Evolutionary conservation across 352 stramenopile genomes (phyloP), one percentile per base, ranked within the genome.

Genomic region (Phytopythium mirpurense): DNA sequence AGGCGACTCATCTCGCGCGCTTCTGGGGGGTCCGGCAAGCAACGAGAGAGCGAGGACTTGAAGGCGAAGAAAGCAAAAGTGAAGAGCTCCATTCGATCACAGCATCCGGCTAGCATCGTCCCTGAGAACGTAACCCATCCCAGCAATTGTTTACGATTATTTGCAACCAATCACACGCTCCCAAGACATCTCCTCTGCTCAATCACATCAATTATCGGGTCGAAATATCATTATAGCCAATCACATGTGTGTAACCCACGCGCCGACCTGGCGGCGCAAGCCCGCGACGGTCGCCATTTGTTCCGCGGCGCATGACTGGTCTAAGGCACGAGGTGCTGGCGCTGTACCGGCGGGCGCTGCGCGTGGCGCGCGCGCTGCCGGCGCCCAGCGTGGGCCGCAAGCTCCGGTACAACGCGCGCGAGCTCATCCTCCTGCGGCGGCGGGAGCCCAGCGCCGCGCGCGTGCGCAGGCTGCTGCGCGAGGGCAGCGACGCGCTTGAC

Each of bases 381-480:
- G 73, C 86, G 45, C 71, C 61, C 58, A 77, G 64, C 41, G 75
- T 93, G 46, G 78, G 55, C 49, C 69, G 67, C 51, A 90, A 93
- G 70, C 76, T 93, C 35, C 61, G 69, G 40, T 91, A 73, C 57
- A 93, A 93, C 54, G 79, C 78, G 58, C 67, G 72, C 26, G 83
- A 91, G 60, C 57, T 90, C 44, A 72, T 89, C 48, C 68, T 65
- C 12, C 60, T 93, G 53, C 75, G 79, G 45, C 72, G 70, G 36
- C 54, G 65, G 41, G 80, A 93, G 58, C 47, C 41, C 26, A 78
- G 71, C 57, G 51, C 59, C 9, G 42, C 41, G 27, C 70, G 61
- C 35, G 66, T 88, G 54, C 62, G 65, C 24, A 60, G 51, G 43
- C 64, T 79, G 48, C 48, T 91, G 29, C 48, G 41, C 11, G 72